Evolutionary conservation across 2,329 filamentous ascomycete species (phyloP).

Genomic region (Epichloe amarillans): DNA sequence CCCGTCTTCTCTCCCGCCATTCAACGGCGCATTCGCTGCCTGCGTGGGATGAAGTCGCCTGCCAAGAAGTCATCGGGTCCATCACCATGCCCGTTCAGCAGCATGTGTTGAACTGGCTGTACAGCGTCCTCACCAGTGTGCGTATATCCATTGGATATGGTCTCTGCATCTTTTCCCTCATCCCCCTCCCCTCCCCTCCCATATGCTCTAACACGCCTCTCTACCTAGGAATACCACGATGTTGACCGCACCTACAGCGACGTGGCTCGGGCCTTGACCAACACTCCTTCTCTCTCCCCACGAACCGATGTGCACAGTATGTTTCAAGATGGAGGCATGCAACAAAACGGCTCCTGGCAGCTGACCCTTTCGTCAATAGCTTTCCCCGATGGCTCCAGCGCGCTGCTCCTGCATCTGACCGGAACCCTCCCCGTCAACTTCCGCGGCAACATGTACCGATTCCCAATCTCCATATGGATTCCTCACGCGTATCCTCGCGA

Average conservation of each 20-base stretch:
- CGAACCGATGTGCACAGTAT: slow-evolving; percentile 92
- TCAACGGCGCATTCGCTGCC: not conserved
- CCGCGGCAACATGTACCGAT: slow-evolving; percentile 77
- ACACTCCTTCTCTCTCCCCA: slow-evolving; percentile 67
- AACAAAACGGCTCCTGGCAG: slow-evolving; percentile 4
- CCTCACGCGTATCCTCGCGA: slow-evolving; percentile 82
- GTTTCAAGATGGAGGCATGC: slow-evolving; percentile 14
- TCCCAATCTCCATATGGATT: slow-evolving; percentile 86
- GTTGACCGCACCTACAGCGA: slow-evolving; percentile 88
- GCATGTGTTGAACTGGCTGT: slow-evolving; percentile 88
- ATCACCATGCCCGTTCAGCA: slow-evolving; percentile 63
- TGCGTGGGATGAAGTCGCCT: not conserved
- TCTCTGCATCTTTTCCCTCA: not conserved
- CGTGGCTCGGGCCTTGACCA: slow-evolving; percentile 67
- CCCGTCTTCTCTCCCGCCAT: not conserved
- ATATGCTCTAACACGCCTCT: not conserved
- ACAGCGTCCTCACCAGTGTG: slow-evolving; percentile 75
- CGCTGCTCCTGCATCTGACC: slow-evolving; percentile 71
- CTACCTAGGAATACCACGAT: slow-evolving; percentile 72
- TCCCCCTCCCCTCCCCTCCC: no score
- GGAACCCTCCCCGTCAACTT: slow-evolving; percentile 89
- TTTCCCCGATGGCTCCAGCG: slow-evolving; percentile 76
- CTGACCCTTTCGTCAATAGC: slow-evolving; percentile 38
- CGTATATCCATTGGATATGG: slow-evolving; percentile 10
- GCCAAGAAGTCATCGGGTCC: not conserved